Evolutionary conservation across 208 protist species (phyloP).

Genomic region (Naegleria lovaniensis): DNA sequence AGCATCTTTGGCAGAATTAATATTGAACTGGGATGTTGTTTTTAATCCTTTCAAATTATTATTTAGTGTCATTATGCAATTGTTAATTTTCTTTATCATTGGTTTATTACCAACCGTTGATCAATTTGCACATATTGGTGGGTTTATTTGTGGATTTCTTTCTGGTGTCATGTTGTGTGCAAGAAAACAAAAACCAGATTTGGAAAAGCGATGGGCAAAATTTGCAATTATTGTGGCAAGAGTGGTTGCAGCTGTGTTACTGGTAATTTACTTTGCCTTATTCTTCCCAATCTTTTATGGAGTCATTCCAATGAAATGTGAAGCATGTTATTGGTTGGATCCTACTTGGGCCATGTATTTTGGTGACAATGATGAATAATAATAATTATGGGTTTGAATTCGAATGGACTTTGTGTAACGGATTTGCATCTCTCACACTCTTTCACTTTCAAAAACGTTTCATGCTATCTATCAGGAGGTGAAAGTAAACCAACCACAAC

Average conservation of each 20-base stretch:
- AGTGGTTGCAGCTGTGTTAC: not conserved
- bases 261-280: not conserved
- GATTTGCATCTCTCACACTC: too few relatives aligned
- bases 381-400: too few relatives aligned
- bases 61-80: not conserved
- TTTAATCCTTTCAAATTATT: not conserved
- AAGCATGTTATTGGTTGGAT: not conserved
- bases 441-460: too few relatives aligned
- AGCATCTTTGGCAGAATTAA: not conserved
- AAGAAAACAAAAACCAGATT: not conserved
- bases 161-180: not conserved
- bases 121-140: conserved; percentile 4
- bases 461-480: too few relatives aligned
- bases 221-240: not conserved
- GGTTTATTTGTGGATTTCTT: conserved; percentile 7
- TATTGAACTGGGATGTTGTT: not conserved
- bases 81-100: not conserved
- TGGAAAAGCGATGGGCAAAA: not conserved
- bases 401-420: too few relatives aligned
- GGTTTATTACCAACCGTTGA: conserved; percentile 5
- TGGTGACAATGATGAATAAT: not conserved
- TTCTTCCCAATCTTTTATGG: not conserved
- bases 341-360: not conserved
- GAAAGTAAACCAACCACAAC: too few relatives aligned
- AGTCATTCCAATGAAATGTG: not conserved